Conservation (phyloP, 306 rosid genomes). For the Begonia loranthoides region DNA sequence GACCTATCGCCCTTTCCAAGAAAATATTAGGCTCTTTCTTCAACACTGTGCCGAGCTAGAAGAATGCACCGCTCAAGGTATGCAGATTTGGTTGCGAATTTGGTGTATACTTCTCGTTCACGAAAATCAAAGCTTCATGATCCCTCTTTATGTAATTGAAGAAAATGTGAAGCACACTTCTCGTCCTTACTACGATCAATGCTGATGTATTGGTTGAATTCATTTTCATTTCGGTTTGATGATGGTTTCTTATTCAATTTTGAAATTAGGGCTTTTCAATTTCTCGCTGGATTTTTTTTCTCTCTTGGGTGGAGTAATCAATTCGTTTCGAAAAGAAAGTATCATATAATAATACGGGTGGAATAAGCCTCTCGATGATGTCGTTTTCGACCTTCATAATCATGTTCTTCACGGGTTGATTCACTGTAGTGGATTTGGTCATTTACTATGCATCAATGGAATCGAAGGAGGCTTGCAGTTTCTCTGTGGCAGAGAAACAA, state of each 20-base stretch:
- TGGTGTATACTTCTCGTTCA: too few relatives aligned
- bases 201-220: conserved; percentile 52
- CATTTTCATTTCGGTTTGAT: not conserved
- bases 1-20: conserved; percentile 40
- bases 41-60: conserved; percentile 49
- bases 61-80: conserved; percentile 34
- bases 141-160: conserved; percentile 69
- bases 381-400: conserved; percentile 19
- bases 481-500: too few relatives aligned
- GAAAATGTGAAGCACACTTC: conserved; percentile 39
- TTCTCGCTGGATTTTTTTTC: not conserved
- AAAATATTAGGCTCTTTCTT: conserved; percentile 55
- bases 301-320: conserved; percentile 79
- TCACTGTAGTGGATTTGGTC: not conserved
- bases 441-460: too few relatives aligned
- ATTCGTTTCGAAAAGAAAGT: conserved; percentile 53
- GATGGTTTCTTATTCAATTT: not conserved
- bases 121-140: conserved; percentile 29
- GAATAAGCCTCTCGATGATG: conserved; percentile 59
- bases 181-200: conserved; percentile 54
- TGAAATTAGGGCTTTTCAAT: not conserved
- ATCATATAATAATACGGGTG: conserved; percentile 68
- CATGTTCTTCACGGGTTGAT: not conserved
- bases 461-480: too few relatives aligned
- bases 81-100: conserved; percentile 60